These are phyloP conservation scores for Pseudopithomyces chartarum DNA, from an alignment of 2,329 filamentous ascomycete species.

Conservation along the genomic window DNA sequence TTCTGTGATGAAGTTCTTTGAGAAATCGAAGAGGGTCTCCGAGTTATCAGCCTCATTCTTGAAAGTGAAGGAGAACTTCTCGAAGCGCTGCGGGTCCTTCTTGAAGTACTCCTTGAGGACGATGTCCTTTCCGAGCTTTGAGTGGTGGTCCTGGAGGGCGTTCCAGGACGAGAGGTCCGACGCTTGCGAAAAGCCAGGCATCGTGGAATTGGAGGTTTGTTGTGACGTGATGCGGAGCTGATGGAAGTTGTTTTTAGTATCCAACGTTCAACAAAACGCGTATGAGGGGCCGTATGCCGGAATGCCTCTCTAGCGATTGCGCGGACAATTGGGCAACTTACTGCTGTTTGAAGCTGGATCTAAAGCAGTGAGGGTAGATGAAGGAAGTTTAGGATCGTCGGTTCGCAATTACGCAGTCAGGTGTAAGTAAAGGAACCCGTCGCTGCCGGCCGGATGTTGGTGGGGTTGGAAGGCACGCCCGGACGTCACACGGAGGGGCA, in stretches of 20 bases:
- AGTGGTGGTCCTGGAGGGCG: slow-evolving; percentile 88
- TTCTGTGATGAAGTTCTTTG: slow-evolving; percentile 96
- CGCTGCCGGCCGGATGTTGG: slow-evolving; percentile 1
- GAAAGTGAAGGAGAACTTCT: slow-evolving; percentile 88
- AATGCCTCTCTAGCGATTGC: slow-evolving; percentile 15
- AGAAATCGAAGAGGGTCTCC: slow-evolving; percentile 97
- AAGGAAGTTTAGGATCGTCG: neutral
- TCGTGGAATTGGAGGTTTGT: slow-evolving; percentile 34
- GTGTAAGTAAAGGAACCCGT: slow-evolving; percentile 14
- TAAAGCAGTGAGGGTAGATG: neutral
- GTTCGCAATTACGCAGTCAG: slow-evolving; percentile 13
- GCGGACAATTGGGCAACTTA: slow-evolving; percentile 10
- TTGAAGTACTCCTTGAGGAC: slow-evolving; percentile 92
- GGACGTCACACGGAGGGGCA: slow-evolving; percentile 5
- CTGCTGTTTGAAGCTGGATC: neutral
- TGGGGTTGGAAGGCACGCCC: slow-evolving; percentile 2
- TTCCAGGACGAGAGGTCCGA: slow-evolving; percentile 86
- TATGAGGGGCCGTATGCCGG: slow-evolving; percentile 11
- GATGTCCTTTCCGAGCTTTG: slow-evolving; percentile 83
- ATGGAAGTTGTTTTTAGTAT: slow-evolving; percentile 22
- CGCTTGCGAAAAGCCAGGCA: slow-evolving; percentile 76
- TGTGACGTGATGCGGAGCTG: slow-evolving; percentile 25
- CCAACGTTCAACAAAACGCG: slow-evolving; percentile 7
- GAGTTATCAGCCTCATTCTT: slow-evolving; percentile 75
- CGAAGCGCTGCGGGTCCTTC: slow-evolving; percentile 84